Conservation (phyloP, 257 asterid genomes). For the Jacaranda mimosifolia region DNA sequence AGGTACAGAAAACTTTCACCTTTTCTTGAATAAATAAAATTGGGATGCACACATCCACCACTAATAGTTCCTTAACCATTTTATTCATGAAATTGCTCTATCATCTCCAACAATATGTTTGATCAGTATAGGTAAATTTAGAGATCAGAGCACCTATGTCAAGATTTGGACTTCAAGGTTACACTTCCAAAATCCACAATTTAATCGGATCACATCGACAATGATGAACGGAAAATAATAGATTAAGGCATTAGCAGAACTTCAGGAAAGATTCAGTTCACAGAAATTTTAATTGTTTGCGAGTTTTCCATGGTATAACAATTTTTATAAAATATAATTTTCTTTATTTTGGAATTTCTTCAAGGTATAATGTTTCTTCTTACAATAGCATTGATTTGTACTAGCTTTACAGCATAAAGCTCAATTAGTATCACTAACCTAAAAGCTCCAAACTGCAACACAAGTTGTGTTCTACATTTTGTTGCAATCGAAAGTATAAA, state of each 20-base stretch:
- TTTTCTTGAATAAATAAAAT: too few relatives aligned
- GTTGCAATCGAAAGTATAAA: background rate
- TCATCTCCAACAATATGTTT: background rate
- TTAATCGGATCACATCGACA: background rate
- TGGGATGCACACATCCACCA: too few relatives aligned
- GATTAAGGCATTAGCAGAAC: background rate
- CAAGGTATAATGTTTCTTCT: too few relatives aligned
- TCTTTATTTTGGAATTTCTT: too few relatives aligned
- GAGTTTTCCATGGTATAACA: too few relatives aligned
- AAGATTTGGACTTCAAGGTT: background rate
- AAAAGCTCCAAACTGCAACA: background rate
- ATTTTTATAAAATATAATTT: too few relatives aligned
- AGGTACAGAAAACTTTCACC: too few relatives aligned
- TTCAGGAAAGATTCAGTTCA: background rate
- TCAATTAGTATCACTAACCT: background rate
- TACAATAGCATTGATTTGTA: background rate
- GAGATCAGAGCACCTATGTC: background rate
- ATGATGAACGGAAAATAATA: background rate
- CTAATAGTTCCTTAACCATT: background rate
- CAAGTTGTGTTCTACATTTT: background rate
- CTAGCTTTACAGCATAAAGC: background rate
- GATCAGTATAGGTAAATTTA: background rate
- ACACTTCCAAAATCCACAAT: background rate
- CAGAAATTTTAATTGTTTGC: background rate
- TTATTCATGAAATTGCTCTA: background rate